These are phyloP conservation scores for Xylaria palmicola DNA, from an alignment of 495 filamentous ascomycete species.

Conservation along the genomic window DNA sequence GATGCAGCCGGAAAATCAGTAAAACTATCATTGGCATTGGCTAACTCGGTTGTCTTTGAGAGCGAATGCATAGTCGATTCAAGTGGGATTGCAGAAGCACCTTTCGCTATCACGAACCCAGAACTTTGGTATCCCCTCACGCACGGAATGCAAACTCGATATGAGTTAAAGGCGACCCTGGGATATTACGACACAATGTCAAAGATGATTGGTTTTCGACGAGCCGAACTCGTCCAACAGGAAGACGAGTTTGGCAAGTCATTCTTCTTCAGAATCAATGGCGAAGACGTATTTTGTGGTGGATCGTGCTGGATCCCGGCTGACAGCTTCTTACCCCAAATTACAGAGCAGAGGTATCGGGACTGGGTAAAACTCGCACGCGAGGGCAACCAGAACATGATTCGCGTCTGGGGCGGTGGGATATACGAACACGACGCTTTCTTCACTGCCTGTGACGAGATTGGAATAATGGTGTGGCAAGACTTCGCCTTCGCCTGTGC, in stretches of 20 bases:
- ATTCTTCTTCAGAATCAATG: slow-evolving; percentile 74
- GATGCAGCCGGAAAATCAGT: slow-evolving; percentile 38
- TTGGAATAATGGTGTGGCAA: slow-evolving; percentile 78
- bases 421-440: slow-evolving; percentile 75
- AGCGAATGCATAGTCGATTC: slow-evolving; percentile 50
- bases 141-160: slow-evolving; percentile 65
- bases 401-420: slow-evolving; percentile 71
- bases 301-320: slow-evolving; percentile 79
- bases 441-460: slow-evolving; percentile 72
- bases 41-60: slow-evolving; percentile 43
- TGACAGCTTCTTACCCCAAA: slow-evolving; percentile 63
- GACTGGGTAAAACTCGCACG: slow-evolving; percentile 64
- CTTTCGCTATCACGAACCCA: slow-evolving; percentile 53
- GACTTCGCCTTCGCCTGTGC: slow-evolving; percentile 82
- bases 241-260: slow-evolving; percentile 61
- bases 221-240: slow-evolving; percentile 58
- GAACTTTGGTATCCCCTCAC: slow-evolving; percentile 72
- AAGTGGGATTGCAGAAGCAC: slow-evolving; percentile 39
- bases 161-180: slow-evolving; percentile 53
- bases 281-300: slow-evolving; percentile 66
- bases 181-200: slow-evolving; percentile 29
- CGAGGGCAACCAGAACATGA: slow-evolving; percentile 67
- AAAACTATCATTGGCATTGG: slow-evolving; percentile 40
- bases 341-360: slow-evolving; percentile 56
- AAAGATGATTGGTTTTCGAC: slow-evolving; percentile 56